Percentiles rank a stretch among this genome's conserved stretches.
phyloP scores from a whole-genome alignment of 306 rosid species.

The Nissolia schottii region DNA sequence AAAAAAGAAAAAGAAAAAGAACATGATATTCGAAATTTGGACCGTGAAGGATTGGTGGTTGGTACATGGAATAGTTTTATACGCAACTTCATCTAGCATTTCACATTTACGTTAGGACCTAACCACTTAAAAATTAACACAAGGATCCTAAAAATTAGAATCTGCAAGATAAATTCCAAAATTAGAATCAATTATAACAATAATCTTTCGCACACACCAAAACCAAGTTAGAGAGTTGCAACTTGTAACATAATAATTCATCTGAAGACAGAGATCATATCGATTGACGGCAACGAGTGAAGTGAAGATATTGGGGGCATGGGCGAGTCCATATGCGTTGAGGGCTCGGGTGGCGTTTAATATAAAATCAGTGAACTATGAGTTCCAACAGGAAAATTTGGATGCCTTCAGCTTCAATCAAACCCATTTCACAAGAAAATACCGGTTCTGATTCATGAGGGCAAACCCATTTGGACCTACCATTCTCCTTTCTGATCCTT shows the following conservation, averaged over 20 bases:
- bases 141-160: too few species aligned
- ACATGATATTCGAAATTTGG: neutral
- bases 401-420: slow-evolving; percentile 43
- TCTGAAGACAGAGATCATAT: too few species aligned
- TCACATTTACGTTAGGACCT: neutral
- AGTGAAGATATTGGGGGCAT: slow-evolving; percentile 48
- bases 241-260: neutral
- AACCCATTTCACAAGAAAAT: slow-evolving; percentile 57
- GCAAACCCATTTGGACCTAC: slow-evolving; percentile 39
- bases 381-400: slow-evolving; percentile 31
- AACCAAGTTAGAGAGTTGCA: neutral
- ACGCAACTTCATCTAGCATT: neutral
- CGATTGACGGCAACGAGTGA: slow-evolving; percentile 30
- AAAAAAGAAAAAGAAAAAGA: too few species aligned
- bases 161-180: too few species aligned
- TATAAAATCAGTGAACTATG: slow-evolving; percentile 41
- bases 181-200: too few species aligned
- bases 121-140: neutral
- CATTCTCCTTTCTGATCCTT: slow-evolving; percentile 54
- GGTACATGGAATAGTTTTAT: neutral
- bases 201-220: neutral
- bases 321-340: slow-evolving; percentile 47
- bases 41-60: neutral
- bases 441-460: slow-evolving; percentile 51
- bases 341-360: slow-evolving; percentile 45